Evolutionary conservation across 352 stramenopile genomes (phyloP).

Genomic region (Phytophthora pisi): DNA sequence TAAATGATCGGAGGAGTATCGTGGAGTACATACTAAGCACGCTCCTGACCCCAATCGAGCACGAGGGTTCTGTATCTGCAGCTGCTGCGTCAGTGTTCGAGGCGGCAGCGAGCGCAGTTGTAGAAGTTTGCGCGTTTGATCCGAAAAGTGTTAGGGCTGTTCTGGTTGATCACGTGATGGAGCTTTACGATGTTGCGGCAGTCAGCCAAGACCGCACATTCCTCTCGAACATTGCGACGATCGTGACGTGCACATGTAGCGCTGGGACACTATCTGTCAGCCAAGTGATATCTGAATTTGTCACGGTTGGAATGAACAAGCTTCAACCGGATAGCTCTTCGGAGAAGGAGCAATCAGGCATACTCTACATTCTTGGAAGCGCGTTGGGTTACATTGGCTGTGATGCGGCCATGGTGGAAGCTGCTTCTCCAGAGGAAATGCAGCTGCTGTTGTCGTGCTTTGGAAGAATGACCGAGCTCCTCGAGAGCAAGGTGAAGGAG

Average conservation of each 20-base stretch:
- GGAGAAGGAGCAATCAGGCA: constrained; percentile 20
- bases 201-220: constrained; percentile 41
- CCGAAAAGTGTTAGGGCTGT: constrained; percentile 31
- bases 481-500: constrained; percentile 34
- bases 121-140: constrained; percentile 43
- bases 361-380: constrained; percentile 50
- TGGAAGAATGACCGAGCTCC: constrained; percentile 30
- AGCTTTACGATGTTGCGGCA: constrained; percentile 32
- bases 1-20: constrained; percentile 35
- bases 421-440: constrained; percentile 26
- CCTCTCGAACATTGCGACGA: constrained; percentile 41
- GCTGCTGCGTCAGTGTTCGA: constrained; percentile 33
- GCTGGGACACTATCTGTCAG: constrained; percentile 19
- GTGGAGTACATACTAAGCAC: constrained; percentile 61
- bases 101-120: constrained; percentile 40
- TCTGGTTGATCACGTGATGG: constrained; percentile 20
- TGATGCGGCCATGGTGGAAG: constrained; percentile 2
- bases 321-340: constrained; percentile 19
- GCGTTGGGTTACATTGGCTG: constrained; percentile 33
- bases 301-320: constrained; percentile 26
- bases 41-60: constrained; percentile 32
- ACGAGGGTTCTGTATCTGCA: not conserved
- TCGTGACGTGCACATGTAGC: constrained; percentile 36
- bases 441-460: constrained; percentile 35
- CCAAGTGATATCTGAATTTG: constrained; percentile 29